These are phyloP conservation scores for Diaporthe amygdali DNA, from an alignment of 2,329 filamentous ascomycete genomes.

Conservation along the genomic window DNA sequence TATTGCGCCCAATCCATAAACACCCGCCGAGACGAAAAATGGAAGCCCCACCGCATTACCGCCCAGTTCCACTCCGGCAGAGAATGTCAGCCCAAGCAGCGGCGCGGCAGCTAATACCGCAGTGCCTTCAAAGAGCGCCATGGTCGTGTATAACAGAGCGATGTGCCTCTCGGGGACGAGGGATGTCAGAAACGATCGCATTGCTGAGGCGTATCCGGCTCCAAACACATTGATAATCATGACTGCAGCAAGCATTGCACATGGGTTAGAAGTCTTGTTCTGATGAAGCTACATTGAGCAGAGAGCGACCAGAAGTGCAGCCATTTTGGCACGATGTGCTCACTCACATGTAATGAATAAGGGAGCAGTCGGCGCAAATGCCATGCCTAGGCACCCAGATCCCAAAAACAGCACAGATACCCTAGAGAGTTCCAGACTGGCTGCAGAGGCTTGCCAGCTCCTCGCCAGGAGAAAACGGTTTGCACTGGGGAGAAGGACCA, in stretches of 20 bases:
- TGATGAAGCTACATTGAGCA: background rate
- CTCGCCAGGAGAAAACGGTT: background rate
- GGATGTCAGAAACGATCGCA: slow-evolving; percentile 22
- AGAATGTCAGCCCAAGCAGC: slow-evolving; percentile 19
- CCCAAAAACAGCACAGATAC: slow-evolving; percentile 15
- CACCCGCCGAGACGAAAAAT: slow-evolving; percentile 19
- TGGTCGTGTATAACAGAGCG: slow-evolving; percentile 20
- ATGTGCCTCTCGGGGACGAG: slow-evolving; percentile 15
- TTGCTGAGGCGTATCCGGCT: slow-evolving; percentile 14
- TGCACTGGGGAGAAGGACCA: slow-evolving; percentile 8
- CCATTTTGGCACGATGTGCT: background rate
- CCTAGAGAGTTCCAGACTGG: slow-evolving; percentile 16
- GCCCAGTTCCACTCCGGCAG: slow-evolving; percentile 13
- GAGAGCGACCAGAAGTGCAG: background rate
- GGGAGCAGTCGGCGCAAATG: slow-evolving; percentile 1
- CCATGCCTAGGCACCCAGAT: slow-evolving; percentile 15
- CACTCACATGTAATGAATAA: slow-evolving; percentile 19
- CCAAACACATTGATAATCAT: slow-evolving; percentile 21
- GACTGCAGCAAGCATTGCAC: background rate
- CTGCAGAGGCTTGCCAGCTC: slow-evolving; percentile 1
- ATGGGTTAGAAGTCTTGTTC: background rate
- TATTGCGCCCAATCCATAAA: slow-evolving; percentile 17
- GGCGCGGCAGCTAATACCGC: slow-evolving; percentile 1
- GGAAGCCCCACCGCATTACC: slow-evolving; percentile 16
- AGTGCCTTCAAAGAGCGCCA: slow-evolving; percentile 25